phyloP scores from a whole-genome alignment of 371 early-diverging fungal genomes.

The Apophysomyces sp. region DNA sequence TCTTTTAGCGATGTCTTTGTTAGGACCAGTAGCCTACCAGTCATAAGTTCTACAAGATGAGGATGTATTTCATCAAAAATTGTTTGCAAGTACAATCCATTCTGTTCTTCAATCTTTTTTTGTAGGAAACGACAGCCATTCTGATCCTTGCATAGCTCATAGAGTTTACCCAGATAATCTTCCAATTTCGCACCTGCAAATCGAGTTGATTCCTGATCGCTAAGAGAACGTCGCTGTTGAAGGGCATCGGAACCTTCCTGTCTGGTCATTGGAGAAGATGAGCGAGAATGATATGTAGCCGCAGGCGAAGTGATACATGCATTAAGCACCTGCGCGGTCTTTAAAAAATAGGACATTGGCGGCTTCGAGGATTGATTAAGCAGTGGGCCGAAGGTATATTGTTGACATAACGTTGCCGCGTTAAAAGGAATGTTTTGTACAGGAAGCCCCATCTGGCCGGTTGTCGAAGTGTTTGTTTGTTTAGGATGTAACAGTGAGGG shows the following conservation, averaged over 20 bases:
- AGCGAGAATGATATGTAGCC: conserved; percentile 2
- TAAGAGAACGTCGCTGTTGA: conserved; percentile 10
- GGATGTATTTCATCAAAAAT: conserved; percentile 76
- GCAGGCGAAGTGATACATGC: not conserved
- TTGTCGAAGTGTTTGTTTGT: not conserved
- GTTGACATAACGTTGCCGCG: not conserved
- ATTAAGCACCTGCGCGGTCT: conserved; percentile 21
- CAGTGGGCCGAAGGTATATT: not conserved
- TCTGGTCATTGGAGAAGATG: not conserved
- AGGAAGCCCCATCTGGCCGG: not conserved
- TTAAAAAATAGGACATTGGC: conserved; percentile 11
- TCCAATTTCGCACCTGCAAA: conserved; percentile 68
- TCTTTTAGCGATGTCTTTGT: not conserved
- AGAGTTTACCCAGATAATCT: conserved; percentile 71
- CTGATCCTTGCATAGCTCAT: conserved; percentile 85
- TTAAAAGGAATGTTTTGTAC: not conserved
- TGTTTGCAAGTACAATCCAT: conserved; percentile 51
- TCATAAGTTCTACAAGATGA: conserved; percentile 83
- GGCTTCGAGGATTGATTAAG: not conserved
- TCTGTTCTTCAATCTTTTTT: conserved; percentile 78
- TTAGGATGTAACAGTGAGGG: not conserved
- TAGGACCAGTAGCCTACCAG: conserved; percentile 36
- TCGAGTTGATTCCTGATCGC: conserved; percentile 45
- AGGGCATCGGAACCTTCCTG: not conserved
- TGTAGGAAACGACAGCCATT: conserved; percentile 90